Percentiles rank a stretch among this genome's conserved stretches.
phyloP scores from a whole-genome alignment of 2,329 filamentous ascomycete species.

The Setomelanomma holmii region DNA sequence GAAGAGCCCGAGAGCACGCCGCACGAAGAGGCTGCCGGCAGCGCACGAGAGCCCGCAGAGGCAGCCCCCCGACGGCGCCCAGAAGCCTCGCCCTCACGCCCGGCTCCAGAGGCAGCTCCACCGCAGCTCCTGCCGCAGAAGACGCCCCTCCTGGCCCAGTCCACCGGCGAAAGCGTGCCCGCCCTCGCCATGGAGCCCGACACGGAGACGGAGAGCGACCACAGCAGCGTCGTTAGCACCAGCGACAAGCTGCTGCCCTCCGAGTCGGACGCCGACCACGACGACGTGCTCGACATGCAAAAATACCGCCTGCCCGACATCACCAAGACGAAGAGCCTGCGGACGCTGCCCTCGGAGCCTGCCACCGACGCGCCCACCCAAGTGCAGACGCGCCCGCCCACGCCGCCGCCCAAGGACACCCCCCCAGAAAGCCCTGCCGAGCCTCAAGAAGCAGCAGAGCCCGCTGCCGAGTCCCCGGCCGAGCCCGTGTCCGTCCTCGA shows the following conservation, averaged over 20 bases:
- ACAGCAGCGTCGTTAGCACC: conserved; percentile 58
- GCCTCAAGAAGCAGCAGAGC: conserved; percentile 24
- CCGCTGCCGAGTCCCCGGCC: conserved; percentile 57
- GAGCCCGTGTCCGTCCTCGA: conserved; percentile 43
- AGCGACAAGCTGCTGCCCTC: conserved; percentile 62
- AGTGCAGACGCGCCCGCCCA: conserved; percentile 42
- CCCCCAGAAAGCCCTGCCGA: conserved; percentile 9
- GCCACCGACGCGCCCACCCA: conserved; percentile 1
- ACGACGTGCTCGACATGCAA: conserved; percentile 73
- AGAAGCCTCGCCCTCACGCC: conserved; percentile 61
- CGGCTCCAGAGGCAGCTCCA: conserved; percentile 70
- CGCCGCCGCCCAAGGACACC: conserved; percentile 62
- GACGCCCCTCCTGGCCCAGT: conserved; percentile 38
- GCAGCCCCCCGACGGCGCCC: conserved; percentile 52
- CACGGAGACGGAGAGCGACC: conserved; percentile 55
- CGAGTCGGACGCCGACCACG: conserved; percentile 55
- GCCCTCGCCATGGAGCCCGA: conserved; percentile 48
- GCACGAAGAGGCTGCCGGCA: neutral
- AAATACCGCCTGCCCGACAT: conserved; percentile 77
- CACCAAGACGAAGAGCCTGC: conserved; percentile 69
- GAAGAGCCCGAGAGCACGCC: too few relatives aligned
- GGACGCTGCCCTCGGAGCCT: conserved; percentile 7
- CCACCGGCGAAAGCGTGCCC: conserved; percentile 47
- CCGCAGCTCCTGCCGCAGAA: conserved; percentile 19
- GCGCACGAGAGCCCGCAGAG: neutral